A percentile compares a stretch with the other conserved stretches of the same genome.
Evolutionary conservation across 768 basidiomycete genomes (phyloP).

Genomic region (Lactarius pseudohatsudake): DNA sequence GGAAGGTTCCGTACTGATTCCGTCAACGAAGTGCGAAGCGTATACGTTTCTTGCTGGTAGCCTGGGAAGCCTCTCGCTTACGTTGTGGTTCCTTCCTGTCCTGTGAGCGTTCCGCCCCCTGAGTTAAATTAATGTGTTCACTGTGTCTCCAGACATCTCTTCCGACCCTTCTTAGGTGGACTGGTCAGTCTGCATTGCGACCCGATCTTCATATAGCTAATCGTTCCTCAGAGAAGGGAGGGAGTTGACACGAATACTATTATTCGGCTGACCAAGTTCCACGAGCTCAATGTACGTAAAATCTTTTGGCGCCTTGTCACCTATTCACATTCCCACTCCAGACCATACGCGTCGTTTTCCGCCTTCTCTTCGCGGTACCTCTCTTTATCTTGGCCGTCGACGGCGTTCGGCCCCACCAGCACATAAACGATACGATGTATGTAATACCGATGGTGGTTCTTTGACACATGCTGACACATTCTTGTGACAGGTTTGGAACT

Average conservation of each 20-base stretch:
- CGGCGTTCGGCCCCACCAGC: conserved; percentile 59
- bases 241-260: conserved; percentile 66
- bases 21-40: conserved; percentile 58
- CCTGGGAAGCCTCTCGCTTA: conserved; percentile 65
- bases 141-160: conserved; percentile 48
- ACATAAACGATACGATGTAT: conserved; percentile 63
- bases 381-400: conserved; percentile 66
- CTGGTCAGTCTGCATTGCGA: conserved; percentile 45
- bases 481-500: conserved; percentile 8
- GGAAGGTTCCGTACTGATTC: conserved; percentile 3
- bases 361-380: conserved; percentile 68
- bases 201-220: conserved; percentile 7
- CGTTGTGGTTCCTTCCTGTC: conserved; percentile 73
- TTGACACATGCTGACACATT: not conserved
- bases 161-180: conserved; percentile 61
- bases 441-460: conserved; percentile 15
- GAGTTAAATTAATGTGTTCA: conserved; percentile 12
- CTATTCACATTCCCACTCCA: conserved; percentile 32
- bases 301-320: not conserved
- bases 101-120: conserved; percentile 42
- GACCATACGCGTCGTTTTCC: conserved; percentile 71
- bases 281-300: conserved; percentile 72
- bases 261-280: conserved; percentile 74
- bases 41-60: conserved; percentile 69
- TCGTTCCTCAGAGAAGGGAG: conserved; percentile 48